Conservation (phyloP, 495 filamentous ascomycete genomes). For the Lasiosphaeriaceae sp. region DNA sequence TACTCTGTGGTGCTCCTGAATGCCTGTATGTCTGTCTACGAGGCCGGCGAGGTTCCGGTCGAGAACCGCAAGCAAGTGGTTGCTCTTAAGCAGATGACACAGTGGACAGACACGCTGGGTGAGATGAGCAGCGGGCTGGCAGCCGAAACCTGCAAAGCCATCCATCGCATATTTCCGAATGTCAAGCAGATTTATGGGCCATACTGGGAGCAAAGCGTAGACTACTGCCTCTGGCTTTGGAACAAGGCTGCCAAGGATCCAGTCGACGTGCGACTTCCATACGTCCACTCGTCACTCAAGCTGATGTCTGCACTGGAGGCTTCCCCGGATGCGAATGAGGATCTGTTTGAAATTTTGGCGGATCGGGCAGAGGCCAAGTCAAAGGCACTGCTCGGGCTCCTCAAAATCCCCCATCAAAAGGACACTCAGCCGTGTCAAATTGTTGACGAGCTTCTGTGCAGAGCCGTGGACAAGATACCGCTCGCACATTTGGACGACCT, state of each 20-base stretch:
- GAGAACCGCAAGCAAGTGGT: slow-evolving; percentile 80
- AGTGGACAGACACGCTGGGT: slow-evolving; percentile 59
- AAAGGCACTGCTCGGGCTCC: slow-evolving; percentile 56
- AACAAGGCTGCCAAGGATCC: slow-evolving; percentile 34
- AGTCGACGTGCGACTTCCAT: slow-evolving; percentile 45
- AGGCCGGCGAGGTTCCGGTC: slow-evolving; percentile 45
- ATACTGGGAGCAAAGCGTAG: slow-evolving; percentile 71
- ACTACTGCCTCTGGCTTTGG: slow-evolving; percentile 55
- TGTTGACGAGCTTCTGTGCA: slow-evolving; percentile 63
- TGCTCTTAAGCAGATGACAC: slow-evolving; percentile 70
- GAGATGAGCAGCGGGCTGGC: slow-evolving; percentile 47
- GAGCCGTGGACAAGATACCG: slow-evolving; percentile 58
- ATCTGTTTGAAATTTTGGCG: slow-evolving; percentile 70
- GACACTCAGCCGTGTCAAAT: slow-evolving; percentile 41
- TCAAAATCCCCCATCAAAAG: slow-evolving; percentile 43
- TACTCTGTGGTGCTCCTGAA: slow-evolving; percentile 42
- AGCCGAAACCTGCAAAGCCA: slow-evolving; percentile 57
- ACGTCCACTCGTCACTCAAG: slow-evolving; percentile 66
- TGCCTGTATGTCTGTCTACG: slow-evolving; percentile 40
- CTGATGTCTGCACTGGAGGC: slow-evolving; percentile 59
- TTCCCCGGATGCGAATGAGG: slow-evolving; percentile 72
- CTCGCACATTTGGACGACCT: slow-evolving; percentile 51
- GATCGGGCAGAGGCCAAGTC: slow-evolving; percentile 47
- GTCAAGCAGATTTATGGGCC: slow-evolving; percentile 76
- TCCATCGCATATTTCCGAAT: slow-evolving; percentile 63